Conservation (phyloP, 1,284 basidiomycete species). For the Apiotrichum gracile region DNA sequence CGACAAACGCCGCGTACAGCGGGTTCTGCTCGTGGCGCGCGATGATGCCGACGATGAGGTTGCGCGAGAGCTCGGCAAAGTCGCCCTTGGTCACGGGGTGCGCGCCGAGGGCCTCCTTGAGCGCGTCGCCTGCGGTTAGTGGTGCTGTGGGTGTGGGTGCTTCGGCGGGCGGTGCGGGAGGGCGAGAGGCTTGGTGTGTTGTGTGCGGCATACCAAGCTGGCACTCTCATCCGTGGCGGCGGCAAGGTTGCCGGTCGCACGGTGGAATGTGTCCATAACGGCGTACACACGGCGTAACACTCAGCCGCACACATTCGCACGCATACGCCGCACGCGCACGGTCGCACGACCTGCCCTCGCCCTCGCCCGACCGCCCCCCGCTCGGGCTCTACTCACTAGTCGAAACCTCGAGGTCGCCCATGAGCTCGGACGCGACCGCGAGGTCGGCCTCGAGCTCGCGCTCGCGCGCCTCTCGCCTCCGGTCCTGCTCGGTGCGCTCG, state of each 20-base stretch:
- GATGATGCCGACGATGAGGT: slow-evolving; percentile 66
- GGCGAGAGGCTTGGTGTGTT: neutral
- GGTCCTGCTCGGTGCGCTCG: slow-evolving; percentile 58
- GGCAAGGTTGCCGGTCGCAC: no score
- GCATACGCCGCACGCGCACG: no score
- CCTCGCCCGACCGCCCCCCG: neutral
- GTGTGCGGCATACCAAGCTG: no score
- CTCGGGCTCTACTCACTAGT: neutral
- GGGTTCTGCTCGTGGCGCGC: slow-evolving; percentile 72
- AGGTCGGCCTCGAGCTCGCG: slow-evolving; percentile 77
- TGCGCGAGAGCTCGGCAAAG: slow-evolving; percentile 64
- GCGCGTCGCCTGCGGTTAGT: slow-evolving; percentile 26
- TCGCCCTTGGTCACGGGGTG: slow-evolving; percentile 81
- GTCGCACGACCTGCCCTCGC: neutral
- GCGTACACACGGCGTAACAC: no score
- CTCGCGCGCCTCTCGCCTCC: slow-evolving; percentile 67
- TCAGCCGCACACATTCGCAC: no score
- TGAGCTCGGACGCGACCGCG: slow-evolving; percentile 69
- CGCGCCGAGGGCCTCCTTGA: slow-evolving; percentile 63
- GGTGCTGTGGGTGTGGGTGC: neutral
- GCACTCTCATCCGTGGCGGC: no score
- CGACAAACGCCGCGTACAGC: slow-evolving; percentile 72
- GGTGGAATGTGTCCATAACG: no score
- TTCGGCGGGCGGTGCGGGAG: neutral
- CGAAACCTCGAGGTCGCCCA: slow-evolving; percentile 57